Evolutionary conservation across 1,284 basidiomycete genomes (phyloP), one percentile per base, ranked within the genome.

Genomic region (Fomitopsis pinicola): DNA sequence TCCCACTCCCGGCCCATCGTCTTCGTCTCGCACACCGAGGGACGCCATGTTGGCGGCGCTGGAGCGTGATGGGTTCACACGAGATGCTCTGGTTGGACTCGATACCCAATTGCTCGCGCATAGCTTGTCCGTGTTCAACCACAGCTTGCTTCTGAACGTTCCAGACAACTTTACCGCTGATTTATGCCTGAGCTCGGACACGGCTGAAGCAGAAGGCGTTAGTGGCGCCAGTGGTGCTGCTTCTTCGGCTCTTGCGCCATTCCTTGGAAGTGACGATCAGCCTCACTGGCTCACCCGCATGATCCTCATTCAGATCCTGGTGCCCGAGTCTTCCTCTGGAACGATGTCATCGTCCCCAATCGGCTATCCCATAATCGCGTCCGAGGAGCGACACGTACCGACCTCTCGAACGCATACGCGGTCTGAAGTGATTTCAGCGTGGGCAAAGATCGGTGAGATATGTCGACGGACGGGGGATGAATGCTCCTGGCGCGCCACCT

Each of bases 231-330:
- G 62, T 10, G 42, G 45, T 0, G 12, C 60, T 12, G 60, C 61
- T 26, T 53, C 68, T 1, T 26, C 62, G 9, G 28, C 40, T 10
- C 64, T 67, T 59, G 67, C 59, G 7, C 75, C 78, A 14, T 80
- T 92, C 42, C 83, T 89, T 64, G 90, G 91, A 6, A 86, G 76
- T 62, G 86, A 89, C 42, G 83, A 86, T 4, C 78, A 78, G 42
- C 89, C 90, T 1, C 88, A 93, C 69, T 93, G 90, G 90, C 75
- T 93, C 45, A 92, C 91, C 6, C 86, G 83, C 64, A 72, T 88
- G 10, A 75, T 93, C 8, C 72, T 93, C 2, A 72, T 86, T 56
- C 88, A 91, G 69, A 82, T 92, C 7, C 78, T 92, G 7, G 84
- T 83, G 15, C 80, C 82, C 0, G 86, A 87, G 30, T 65, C 73